Percentiles rank a stretch among this genome's conserved stretches.
Evolutionary conservation across 805 yeast species (phyloP).

Genomic region (Kuraishia borneana): DNA sequence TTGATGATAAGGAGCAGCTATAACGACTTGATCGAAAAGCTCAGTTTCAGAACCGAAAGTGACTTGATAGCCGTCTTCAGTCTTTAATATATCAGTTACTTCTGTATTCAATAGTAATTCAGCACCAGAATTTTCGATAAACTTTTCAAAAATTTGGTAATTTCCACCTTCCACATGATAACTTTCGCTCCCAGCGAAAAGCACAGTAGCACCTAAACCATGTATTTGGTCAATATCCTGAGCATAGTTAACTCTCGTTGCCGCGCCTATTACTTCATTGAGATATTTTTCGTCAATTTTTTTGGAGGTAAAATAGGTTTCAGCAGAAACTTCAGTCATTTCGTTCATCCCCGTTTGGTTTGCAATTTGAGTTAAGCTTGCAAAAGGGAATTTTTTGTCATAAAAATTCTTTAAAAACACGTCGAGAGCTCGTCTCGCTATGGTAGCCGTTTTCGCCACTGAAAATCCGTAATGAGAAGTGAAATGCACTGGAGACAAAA

Average conservation of each 20-base stretch:
- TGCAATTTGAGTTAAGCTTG: conserved; percentile 10
- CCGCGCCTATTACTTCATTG: conserved; percentile 23
- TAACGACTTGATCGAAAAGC: conserved; percentile 28
- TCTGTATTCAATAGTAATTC: conserved; percentile 15
- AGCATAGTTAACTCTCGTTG: conserved; percentile 33
- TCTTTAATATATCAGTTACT: conserved; percentile 14
- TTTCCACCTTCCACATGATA: conserved; percentile 31
- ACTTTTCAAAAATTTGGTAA: conserved; percentile 27
- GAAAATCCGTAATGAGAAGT: conserved; percentile 18
- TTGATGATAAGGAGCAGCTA: conserved; percentile 30
- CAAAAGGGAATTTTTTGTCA: conserved; percentile 24
- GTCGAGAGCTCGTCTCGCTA: conserved; percentile 7
- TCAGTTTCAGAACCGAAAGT: conserved; percentile 6
- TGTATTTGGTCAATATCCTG: conserved; percentile 29
- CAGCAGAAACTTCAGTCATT: conserved; percentile 13
- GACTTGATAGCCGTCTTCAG: conserved; percentile 3
- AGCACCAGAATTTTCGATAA: conserved; percentile 25
- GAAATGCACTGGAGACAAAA: conserved; percentile 8
- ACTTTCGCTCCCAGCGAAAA: conserved; percentile 25
- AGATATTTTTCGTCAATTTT: conserved; percentile 15
- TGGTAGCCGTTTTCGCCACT: conserved; percentile 1
- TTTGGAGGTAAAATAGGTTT: conserved; percentile 11
- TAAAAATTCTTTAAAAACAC: conserved; percentile 21
- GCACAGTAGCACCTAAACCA: conserved; percentile 27
- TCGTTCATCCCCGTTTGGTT: conserved; percentile 7